phyloP scores from a whole-genome alignment of 2,329 filamentous ascomycete species.

The Fusarium aywerte region DNA sequence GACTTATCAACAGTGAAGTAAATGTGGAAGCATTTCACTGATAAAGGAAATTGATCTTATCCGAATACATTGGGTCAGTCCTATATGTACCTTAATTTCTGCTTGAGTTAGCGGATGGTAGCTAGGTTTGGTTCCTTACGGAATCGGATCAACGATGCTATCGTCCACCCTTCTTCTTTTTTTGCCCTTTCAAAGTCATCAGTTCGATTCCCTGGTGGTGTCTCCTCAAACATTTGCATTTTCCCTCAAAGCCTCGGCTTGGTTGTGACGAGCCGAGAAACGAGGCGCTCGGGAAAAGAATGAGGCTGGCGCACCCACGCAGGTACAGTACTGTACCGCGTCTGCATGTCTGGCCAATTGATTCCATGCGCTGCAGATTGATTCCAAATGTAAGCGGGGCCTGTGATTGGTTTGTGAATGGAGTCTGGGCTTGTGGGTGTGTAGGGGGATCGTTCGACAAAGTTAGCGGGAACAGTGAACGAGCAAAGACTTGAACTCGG shows the following conservation, averaged over 20 bases:
- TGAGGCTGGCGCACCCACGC: constrained; percentile 8
- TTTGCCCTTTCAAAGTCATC: neutral
- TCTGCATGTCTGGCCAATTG: constrained; percentile 1
- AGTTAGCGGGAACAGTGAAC: constrained; percentile 8
- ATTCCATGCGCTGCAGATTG: constrained; percentile 26
- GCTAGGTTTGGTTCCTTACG: constrained; percentile 20
- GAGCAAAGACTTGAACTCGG: too few species aligned
- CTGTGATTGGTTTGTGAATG: constrained; percentile 9
- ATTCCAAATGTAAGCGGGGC: constrained; percentile 32
- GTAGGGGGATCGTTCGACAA: neutral
- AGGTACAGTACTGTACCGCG: constrained; percentile 23
- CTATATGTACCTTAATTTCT: neutral
- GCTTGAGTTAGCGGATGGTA: neutral
- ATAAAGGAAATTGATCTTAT: too few species aligned
- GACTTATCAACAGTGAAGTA: neutral
- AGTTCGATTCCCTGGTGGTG: neutral
- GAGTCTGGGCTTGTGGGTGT: constrained; percentile 1
- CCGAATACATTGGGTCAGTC: neutral
- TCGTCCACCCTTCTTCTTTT: constrained; percentile 9
- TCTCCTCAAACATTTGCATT: neutral
- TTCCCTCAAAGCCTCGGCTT: neutral
- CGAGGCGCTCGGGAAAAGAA: neutral
- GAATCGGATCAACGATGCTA: constrained; percentile 27
- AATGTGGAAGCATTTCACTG: neutral
- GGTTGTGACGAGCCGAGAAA: neutral